Evolutionary conservation across 169 alveolate genomes (phyloP).

Genomic region (Babesia divergens): DNA sequence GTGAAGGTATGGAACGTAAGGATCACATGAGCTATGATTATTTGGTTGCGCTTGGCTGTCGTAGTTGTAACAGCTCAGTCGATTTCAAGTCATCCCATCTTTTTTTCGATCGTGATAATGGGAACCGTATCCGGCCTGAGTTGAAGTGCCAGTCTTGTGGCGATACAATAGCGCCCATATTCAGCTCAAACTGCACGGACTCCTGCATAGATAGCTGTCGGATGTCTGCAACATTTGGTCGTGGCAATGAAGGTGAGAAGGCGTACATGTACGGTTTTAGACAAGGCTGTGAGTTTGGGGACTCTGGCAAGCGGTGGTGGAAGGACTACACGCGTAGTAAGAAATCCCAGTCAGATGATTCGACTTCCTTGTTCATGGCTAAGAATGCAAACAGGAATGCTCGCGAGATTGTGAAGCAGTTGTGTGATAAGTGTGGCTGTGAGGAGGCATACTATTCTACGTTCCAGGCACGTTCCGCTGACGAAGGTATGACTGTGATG

Average conservation of each 20-base stretch:
- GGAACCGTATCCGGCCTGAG: conserved; percentile 14
- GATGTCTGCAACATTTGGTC: conserved; percentile 15
- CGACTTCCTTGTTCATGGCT: conserved; percentile 42
- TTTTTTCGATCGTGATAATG: conserved; percentile 34
- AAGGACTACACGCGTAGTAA: conserved; percentile 40
- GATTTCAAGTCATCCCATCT: conserved; percentile 36
- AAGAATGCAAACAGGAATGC: conserved; percentile 56
- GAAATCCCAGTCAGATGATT: not conserved
- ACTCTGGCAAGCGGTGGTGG: conserved; percentile 74
- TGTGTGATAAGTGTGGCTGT: conserved; percentile 81
- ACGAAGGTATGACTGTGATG: conserved; percentile 85
- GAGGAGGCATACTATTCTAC: conserved; percentile 78
- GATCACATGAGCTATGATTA: conserved; percentile 50
- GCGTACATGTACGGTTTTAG: conserved; percentile 72
- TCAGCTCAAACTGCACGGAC: conserved; percentile 37
- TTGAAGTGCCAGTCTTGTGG: conserved; percentile 40
- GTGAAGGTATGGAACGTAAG: not conserved
- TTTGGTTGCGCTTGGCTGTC: conserved; percentile 58
- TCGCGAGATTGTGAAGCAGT: conserved; percentile 73
- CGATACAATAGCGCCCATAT: conserved; percentile 50
- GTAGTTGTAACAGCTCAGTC: conserved; percentile 34
- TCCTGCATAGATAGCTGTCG: conserved; percentile 16
- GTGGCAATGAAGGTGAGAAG: conserved; percentile 41
- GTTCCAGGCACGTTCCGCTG: conserved; percentile 87
- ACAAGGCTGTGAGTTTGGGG: conserved; percentile 67